Evolutionary conservation across 352 stramenopile species (phyloP), one percentile per base, ranked within the genome.

Genomic region (Phytophthora hibernalis): DNA sequence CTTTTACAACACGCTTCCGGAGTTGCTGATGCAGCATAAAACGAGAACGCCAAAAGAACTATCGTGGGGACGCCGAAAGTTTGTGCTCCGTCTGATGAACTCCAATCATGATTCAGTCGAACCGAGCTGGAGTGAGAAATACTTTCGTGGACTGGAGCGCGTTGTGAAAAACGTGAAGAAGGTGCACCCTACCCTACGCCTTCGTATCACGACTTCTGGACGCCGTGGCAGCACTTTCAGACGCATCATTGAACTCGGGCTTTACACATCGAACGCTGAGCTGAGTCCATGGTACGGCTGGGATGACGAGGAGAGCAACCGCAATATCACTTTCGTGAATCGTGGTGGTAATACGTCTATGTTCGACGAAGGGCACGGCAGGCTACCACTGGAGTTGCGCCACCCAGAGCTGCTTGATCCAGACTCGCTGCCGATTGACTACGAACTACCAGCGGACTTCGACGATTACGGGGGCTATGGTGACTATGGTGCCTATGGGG

Each of bases 251-350:
- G 74, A 85, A 28, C 44, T 85, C 13, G 77, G 77, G 1, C 18
- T 85, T 18, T 85, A 77, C 48, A 85, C 77, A 0, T 28, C 44
- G 12, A 42, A 65, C 10, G 56, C 60, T 20, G 66, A 79, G 16
- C 74, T 65, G 9, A 82, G 65, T 42, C 22, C 53, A 8, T 85
- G 72, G 74, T 76, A 80, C 47, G 77, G 70, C 12, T 85, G 75
- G 72, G 68, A 82, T 11, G 60, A 74, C 16, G 68, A 79, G 18
- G 44, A 79, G 45, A 66, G 45, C 0, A 57, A 78, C 47, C 61
- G 56, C 22, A 52, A 61, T 22, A 22, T 65, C 26, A 65, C 70
- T 2, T 79, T 82, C 35, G 62, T 68, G 22, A 72, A 72, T 31
- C 68, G 70, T 9, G 51, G 52, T 7, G 45, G 43, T 16, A 9